A percentile compares a stretch with the other conserved stretches of the same genome.
Conservation (phyloP, 2,329 filamentous ascomycete genomes). For the Talaromyces sp. region DNA sequence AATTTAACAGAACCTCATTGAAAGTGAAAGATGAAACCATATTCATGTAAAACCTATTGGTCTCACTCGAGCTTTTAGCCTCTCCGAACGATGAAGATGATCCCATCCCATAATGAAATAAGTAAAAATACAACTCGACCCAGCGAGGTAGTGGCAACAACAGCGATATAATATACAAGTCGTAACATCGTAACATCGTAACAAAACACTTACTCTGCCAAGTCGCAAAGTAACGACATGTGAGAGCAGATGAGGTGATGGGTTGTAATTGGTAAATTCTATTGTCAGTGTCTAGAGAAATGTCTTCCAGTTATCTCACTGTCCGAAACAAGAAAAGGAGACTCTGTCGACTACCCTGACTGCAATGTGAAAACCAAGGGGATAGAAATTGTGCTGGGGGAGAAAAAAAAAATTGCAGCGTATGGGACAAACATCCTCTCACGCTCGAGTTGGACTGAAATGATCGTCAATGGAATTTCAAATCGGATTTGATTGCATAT, state of each 20-base stretch:
- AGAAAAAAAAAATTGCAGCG: slow-evolving; percentile 1
- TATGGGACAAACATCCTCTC: background rate
- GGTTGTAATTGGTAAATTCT: slow-evolving; percentile 10
- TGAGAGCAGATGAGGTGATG: background rate
- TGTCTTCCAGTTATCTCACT: slow-evolving; percentile 15
- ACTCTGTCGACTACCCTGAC: slow-evolving; percentile 14
- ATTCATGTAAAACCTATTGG: background rate
- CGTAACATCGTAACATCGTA: slow-evolving; percentile 15
- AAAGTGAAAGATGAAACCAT: background rate
- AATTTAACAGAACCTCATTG: background rate
- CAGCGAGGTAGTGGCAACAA: slow-evolving; percentile 3
- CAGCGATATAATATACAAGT: background rate
- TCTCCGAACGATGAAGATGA: background rate
- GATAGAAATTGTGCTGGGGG: background rate
- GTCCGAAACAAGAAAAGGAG: slow-evolving; percentile 8
- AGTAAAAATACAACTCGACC: slow-evolving; percentile 5
- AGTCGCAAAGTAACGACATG: background rate
- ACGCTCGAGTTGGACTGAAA: slow-evolving; percentile 12
- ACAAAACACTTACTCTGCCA: background rate
- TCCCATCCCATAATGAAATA: slow-evolving; percentile 10
- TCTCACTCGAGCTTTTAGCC: background rate
- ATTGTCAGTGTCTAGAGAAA: slow-evolving; percentile 9
- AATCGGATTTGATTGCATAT: background rate
- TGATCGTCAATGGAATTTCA: slow-evolving; percentile 5
- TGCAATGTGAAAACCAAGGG: background rate